Evolutionary conservation across 106 monocot genomes (phyloP).

Genomic region (Gastrodia elata): DNA sequence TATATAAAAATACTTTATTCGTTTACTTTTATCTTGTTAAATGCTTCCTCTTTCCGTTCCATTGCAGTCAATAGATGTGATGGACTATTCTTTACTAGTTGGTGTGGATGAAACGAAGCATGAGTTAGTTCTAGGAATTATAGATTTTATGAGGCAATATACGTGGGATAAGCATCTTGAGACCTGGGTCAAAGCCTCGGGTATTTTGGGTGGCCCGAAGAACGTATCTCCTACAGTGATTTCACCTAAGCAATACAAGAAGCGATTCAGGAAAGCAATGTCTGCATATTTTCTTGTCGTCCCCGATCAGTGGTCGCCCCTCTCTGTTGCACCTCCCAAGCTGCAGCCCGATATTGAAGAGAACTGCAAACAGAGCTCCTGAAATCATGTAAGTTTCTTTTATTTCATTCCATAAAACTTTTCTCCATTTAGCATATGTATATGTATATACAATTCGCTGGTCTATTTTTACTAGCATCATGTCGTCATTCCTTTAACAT

Average conservation of each 20-base stretch:
- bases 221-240: conserved; percentile 69
- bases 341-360: conserved; percentile 10
- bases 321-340: conserved; percentile 12
- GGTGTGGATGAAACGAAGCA: conserved; percentile 60
- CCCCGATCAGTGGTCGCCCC: conserved; percentile 56
- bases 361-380: conserved; percentile 10
- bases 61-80: conserved; percentile 61
- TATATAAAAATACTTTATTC: background rate
- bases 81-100: conserved; percentile 75
- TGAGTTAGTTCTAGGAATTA: conserved; percentile 54
- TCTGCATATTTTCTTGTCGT: conserved; percentile 65
- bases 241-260: conserved; percentile 76
- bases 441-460: too few relatives aligned
- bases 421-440: too few relatives aligned
- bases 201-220: conserved; percentile 63
- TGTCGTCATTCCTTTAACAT: too few relatives aligned
- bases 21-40: background rate
- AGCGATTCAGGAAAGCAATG: conserved; percentile 67
- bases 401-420: background rate
- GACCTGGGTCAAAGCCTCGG: conserved; percentile 70
- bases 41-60: background rate
- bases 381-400: background rate
- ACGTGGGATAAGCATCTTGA: conserved; percentile 78
- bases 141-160: conserved; percentile 74
- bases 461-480: too few relatives aligned